Percentiles rank a stretch among this genome's conserved stretches.
phyloP scores from a whole-genome alignment of 176 grass and related monocot genomes.

The Oryza brachyantha region DNA sequence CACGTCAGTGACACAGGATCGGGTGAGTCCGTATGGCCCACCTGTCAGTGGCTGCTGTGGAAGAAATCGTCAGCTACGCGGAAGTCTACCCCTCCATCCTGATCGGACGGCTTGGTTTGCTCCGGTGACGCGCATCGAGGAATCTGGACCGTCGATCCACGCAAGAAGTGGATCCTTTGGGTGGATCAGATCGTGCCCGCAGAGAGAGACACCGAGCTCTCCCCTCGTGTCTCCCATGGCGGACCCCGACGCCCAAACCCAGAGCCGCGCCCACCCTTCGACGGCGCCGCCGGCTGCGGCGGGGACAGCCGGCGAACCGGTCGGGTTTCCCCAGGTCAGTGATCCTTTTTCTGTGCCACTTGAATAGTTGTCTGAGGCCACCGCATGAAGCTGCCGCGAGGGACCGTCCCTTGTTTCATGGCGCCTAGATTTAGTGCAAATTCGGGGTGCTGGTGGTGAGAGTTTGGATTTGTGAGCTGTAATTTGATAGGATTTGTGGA shows the following conservation, averaged over 20 bases:
- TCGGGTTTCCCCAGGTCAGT: constrained; percentile 11
- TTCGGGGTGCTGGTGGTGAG: background rate
- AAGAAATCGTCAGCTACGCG: background rate
- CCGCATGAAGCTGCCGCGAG: background rate
- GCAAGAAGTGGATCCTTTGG: background rate
- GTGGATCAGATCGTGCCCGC: background rate
- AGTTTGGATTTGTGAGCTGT: background rate
- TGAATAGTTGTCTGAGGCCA: background rate
- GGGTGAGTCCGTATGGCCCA: too few relatives aligned
- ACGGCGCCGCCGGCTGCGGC: background rate
- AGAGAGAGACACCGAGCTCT: background rate
- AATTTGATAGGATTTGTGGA: background rate
- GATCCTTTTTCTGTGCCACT: background rate
- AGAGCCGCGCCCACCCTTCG: constrained; percentile 6
- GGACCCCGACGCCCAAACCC: constrained; percentile 25
- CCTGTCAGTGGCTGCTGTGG: background rate
- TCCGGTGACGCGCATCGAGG: background rate
- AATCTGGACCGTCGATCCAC: background rate
- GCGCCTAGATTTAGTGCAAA: background rate
- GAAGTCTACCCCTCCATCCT: background rate
- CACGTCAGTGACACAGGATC: background rate
- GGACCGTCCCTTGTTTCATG: background rate
- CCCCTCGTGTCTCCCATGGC: constrained; percentile 16
- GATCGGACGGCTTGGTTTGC: background rate
- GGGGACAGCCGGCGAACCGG: constrained; percentile 1